Percentiles rank a stretch among this genome's conserved stretches.
phyloP scores from a whole-genome alignment of 345 rosid species.

The Barbarea vulgaris region DNA sequence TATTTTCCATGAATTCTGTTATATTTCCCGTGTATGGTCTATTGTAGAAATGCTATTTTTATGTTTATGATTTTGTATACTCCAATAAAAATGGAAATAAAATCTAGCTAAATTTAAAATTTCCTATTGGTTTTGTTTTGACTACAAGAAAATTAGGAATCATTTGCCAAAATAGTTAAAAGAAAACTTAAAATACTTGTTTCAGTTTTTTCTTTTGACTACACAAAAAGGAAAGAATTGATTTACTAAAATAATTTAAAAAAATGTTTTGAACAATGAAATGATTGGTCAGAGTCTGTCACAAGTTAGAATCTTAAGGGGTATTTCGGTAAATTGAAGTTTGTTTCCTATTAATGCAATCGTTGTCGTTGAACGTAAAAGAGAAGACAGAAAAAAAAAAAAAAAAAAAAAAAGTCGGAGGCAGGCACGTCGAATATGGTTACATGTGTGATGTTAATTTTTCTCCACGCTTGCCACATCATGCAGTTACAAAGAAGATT shows the following conservation, averaged over 20 bases:
- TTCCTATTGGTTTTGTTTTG: constrained; percentile 9
- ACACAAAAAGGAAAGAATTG: neutral
- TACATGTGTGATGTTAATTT: constrained; percentile 25
- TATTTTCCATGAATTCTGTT: constrained; percentile 16
- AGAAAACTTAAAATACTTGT: neutral
- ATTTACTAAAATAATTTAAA: neutral
- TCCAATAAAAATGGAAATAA: constrained; percentile 11
- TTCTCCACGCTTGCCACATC: constrained; percentile 20
- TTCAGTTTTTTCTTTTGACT: constrained; percentile 24
- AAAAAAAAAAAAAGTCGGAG: neutral
- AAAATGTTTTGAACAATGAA: neutral
- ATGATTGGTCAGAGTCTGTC: constrained; percentile 28
- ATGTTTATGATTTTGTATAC: neutral
- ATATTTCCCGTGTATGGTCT: constrained; percentile 1
- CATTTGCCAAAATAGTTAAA: constrained; percentile 14
- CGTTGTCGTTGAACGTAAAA: neutral
- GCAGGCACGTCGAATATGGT: constrained; percentile 18
- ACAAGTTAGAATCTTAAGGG: constrained; percentile 6
- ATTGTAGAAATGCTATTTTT: constrained; percentile 3
- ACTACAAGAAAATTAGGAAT: constrained; percentile 22
- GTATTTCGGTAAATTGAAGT: neutral
- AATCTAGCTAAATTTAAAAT: constrained; percentile 24
- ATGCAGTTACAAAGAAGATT: neutral
- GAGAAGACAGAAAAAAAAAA: neutral
- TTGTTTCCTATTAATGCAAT: neutral